These are phyloP conservation scores for Coemansia sp. DNA, from an alignment of 371 early-diverging fungal genomes.

Conservation along the genomic window DNA sequence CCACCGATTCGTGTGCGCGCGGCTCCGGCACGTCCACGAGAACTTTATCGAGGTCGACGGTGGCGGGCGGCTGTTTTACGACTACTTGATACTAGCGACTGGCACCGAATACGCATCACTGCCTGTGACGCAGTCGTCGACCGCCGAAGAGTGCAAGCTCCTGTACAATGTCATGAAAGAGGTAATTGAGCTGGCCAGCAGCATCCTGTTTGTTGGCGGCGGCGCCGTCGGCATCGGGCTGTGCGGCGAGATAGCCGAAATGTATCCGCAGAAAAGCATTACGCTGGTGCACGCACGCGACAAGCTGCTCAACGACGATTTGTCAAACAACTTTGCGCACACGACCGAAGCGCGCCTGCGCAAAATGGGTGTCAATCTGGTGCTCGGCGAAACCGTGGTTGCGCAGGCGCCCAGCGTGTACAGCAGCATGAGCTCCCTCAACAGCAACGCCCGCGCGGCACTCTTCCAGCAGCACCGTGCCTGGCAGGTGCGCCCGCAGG, in stretches of 20 bases:
- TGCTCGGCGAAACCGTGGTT: conserved; percentile 25
- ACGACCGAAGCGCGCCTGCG: conserved; percentile 19
- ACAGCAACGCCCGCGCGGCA: background rate
- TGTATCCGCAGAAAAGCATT: conserved; percentile 62
- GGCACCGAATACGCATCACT: conserved; percentile 59
- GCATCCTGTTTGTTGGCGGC: conserved; percentile 58
- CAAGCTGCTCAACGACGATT: conserved; percentile 30
- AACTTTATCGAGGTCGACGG: conserved; percentile 50
- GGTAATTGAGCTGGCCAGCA: conserved; percentile 43
- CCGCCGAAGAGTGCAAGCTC: conserved; percentile 15
- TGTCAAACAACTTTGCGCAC: conserved; percentile 25
- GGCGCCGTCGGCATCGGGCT: conserved; percentile 62
- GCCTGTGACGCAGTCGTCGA: conserved; percentile 28
- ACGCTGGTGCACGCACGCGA: conserved; percentile 58
- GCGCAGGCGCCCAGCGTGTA: conserved; percentile 9
- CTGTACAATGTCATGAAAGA: conserved; percentile 31
- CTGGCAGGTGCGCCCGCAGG: conserved; percentile 24
- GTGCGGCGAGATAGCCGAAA: conserved; percentile 68
- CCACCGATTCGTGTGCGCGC: conserved; percentile 54
- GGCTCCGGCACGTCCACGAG: conserved; percentile 42
- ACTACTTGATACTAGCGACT: conserved; percentile 70
- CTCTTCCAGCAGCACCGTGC: conserved; percentile 2
- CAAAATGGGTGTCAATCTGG: conserved; percentile 34
- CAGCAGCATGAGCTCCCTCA: conserved; percentile 17
- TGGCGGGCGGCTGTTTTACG: conserved; percentile 56